Evolutionary conservation across 116 monocot species (phyloP), one percentile per base, ranked within the genome.

Genomic region (Dioscorea cayenensis): DNA sequence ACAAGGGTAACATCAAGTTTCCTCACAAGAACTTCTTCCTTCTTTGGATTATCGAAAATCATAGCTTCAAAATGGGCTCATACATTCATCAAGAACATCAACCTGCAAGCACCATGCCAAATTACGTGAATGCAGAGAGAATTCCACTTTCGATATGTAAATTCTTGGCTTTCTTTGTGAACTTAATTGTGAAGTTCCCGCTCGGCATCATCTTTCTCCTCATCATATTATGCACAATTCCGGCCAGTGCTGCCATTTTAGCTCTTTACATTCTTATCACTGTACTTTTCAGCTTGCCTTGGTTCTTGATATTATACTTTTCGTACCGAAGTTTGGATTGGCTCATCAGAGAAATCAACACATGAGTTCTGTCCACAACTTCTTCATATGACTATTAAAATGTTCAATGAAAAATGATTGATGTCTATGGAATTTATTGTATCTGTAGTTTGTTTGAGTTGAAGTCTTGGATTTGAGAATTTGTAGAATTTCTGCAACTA

Each of bases 21-120:
- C 92, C 92, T 7, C 77, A 84, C 74, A 92, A 92, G 61, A 92
- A 92, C 71, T 92, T 78, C 70, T 92, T 92, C 80, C 74, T 92
- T 22, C 84, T 92, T 3, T 89, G 92, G 92, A 92, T 92, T 89
- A 78, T 92, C 22, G 92, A 92, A 28, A 76, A 66, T 16, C 85
- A 59, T 35, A 75, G 28, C 17, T 14, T 21, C 23, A 75, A 79
- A 81, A 84, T 77, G 7, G 37, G 4, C 20, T 19, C 67, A 60
- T 69, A 37, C 23, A 12, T 13, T 14, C 32, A 25, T 28, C 51
- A 55, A 2, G 55, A 55, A 55, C 55, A 38, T 71, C 43, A 51
- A 14, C 14, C 60, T 3, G 37, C 27, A 5, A 60, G 58, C 25
- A 29, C 32, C 5, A 21, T 69, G n/a, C 58, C 64, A 2, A 65